Evolutionary conservation across 768 basidiomycete genomes (phyloP).

Genomic region (Symmetrospora coprosmae): DNA sequence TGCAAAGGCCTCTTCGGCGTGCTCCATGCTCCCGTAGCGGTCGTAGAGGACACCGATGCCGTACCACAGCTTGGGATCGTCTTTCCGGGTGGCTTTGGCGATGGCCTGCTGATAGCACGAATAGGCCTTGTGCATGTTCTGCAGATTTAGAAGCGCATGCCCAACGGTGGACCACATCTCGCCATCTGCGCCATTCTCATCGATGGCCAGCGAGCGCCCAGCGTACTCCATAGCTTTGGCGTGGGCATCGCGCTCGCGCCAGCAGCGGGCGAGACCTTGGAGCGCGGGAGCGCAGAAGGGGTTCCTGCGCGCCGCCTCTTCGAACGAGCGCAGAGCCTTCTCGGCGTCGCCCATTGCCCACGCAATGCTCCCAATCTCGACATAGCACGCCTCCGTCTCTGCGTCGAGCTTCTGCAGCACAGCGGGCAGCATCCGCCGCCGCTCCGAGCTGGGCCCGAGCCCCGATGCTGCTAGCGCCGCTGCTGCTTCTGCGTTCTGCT

Average conservation of each 20-base stretch:
- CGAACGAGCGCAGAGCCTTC: constrained; percentile 81
- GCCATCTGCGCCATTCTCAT: background rate
- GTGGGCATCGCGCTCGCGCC: background rate
- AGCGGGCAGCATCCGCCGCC: background rate
- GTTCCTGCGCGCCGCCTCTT: constrained; percentile 88
- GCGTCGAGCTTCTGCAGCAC: constrained; percentile 26
- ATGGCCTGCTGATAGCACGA: constrained; percentile 96
- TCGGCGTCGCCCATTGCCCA: constrained; percentile 92
- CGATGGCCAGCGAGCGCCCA: background rate
- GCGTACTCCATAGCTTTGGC: background rate
- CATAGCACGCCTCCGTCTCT: constrained; percentile 31
- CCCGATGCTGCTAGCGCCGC: constrained; percentile 10
- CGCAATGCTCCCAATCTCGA: constrained; percentile 29
- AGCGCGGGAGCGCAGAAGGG: constrained; percentile 77
- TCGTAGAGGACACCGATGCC: constrained; percentile 98
- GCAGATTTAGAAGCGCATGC: constrained; percentile 97
- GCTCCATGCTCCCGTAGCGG: constrained; percentile 93
- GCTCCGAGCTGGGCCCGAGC: background rate
- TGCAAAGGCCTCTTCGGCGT: constrained; percentile 95
- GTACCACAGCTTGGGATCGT: constrained; percentile 99
- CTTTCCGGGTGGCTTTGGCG: constrained; percentile 30
- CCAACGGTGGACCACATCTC: constrained; percentile 42
- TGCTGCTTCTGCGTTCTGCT: constrained; percentile 4
- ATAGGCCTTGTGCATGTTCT: constrained; percentile 96
- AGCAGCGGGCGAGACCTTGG: constrained; percentile 81